A percentile compares a stretch with the other conserved stretches of the same genome.
These are phyloP conservation scores for Glonium stellatum DNA, from an alignment of 495 filamentous ascomycete species.

Conservation along the genomic window DNA sequence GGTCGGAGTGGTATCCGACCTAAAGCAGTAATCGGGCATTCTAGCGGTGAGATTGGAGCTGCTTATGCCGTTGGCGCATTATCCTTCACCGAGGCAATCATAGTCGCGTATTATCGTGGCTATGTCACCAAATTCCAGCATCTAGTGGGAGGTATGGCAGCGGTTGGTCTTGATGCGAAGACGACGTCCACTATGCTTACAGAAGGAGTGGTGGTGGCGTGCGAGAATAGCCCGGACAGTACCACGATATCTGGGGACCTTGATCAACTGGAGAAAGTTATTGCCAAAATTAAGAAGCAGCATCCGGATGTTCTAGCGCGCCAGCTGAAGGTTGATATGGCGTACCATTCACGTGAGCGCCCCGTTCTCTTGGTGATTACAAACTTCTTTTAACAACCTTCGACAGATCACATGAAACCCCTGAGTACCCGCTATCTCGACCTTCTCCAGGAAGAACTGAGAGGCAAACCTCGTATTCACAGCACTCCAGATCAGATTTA, in stretches of 20 bases:
- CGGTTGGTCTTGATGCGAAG: neutral
- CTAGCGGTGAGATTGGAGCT: too few species aligned
- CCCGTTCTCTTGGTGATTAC: neutral
- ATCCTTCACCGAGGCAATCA: neutral
- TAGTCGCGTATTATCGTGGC: neutral
- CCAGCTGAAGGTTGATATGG: slow-evolving; percentile 26
- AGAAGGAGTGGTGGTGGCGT: neutral
- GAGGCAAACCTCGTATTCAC: too few species aligned
- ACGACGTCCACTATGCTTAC: neutral
- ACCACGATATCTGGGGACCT: neutral
- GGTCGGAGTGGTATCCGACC: too few species aligned
- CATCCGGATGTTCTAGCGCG: slow-evolving; percentile 11
- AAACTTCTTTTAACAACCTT: neutral
- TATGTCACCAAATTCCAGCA: neutral
- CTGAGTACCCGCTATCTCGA: too few species aligned
- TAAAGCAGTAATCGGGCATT: too few species aligned
- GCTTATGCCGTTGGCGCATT: neutral
- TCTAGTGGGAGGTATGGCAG: neutral
- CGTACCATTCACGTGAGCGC: slow-evolving; percentile 30
- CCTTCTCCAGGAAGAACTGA: too few species aligned
- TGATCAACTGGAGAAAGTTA: neutral
- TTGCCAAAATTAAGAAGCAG: neutral
- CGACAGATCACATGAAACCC: slow-evolving; percentile 27
- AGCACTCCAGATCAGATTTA: too few species aligned
- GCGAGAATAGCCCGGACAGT: neutral